Conservation (phyloP, 140 eudicot genomes). For the Flaveria floridana region DNA sequence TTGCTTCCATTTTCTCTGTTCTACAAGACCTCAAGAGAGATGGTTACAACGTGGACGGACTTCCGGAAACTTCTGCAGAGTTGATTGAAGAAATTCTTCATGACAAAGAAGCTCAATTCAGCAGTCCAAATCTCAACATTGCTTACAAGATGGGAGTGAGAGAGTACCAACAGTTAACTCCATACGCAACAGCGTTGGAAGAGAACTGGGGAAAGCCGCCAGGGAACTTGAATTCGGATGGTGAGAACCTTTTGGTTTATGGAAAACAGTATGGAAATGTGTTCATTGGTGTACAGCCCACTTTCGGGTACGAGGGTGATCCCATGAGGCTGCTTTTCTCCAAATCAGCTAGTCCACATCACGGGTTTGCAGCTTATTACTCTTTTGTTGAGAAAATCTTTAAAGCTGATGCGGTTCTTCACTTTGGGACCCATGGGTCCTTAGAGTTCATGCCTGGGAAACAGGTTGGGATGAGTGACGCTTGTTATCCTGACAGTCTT, state of each 20-base stretch:
- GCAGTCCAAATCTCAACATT: slow-evolving; percentile 89
- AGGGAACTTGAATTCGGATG: slow-evolving; percentile 91
- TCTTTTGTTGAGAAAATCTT: slow-evolving; percentile 90
- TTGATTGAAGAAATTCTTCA: slow-evolving; percentile 87
- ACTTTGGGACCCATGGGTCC: slow-evolving; percentile 97
- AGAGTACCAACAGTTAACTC: slow-evolving; percentile 83
- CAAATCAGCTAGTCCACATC: slow-evolving; percentile 98
- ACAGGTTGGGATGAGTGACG: slow-evolving; percentile 98
- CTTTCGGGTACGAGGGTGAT: slow-evolving; percentile 97
- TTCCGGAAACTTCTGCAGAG: slow-evolving; percentile 76
- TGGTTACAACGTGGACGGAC: slow-evolving; percentile 85
- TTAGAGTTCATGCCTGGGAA: slow-evolving; percentile 99
- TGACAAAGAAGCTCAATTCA: slow-evolving; percentile 97
- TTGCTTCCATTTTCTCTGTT: slow-evolving; percentile 91
- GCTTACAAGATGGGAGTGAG: slow-evolving; percentile 91
- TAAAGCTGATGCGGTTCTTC: slow-evolving; percentile 92
- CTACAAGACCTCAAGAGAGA: slow-evolving; percentile 73
- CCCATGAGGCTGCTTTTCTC: slow-evolving; percentile 98
- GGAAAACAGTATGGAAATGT: slow-evolving; percentile 90
- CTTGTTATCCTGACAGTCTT: slow-evolving; percentile 88
- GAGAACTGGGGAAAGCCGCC: slow-evolving; percentile 99
- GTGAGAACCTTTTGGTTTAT: slow-evolving; percentile 91
- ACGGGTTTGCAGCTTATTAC: slow-evolving; percentile 98
- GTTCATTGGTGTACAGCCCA: slow-evolving; percentile 96
- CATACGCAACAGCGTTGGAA: slow-evolving; percentile 74